phyloP scores from a whole-genome alignment of 2,329 filamentous ascomycete species.

The Fusarium decemcellulare region DNA sequence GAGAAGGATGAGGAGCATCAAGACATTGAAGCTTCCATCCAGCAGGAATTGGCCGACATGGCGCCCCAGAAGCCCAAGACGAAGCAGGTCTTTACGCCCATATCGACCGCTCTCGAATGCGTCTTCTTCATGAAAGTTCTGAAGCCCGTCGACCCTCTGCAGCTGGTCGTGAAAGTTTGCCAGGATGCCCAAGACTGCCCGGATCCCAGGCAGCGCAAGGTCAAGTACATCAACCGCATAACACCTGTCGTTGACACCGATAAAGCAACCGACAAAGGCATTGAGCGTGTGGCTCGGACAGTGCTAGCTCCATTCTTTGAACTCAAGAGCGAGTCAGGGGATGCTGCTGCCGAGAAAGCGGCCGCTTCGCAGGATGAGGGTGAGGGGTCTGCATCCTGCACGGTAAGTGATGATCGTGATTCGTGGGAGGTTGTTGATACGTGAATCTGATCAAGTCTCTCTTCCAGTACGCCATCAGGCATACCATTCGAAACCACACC shows the following conservation, averaged over 20 bases:
- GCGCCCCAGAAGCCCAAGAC: slow-evolving; percentile 56
- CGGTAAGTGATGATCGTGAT: slow-evolving; percentile 57
- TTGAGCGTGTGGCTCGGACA: slow-evolving; percentile 74
- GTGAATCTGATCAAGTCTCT: slow-evolving; percentile 30
- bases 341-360: slow-evolving; percentile 27
- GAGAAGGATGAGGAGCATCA: slow-evolving; percentile 57
- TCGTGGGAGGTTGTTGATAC: slow-evolving; percentile 14
- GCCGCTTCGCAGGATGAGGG: slow-evolving; percentile 31
- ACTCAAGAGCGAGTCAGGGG: slow-evolving; percentile 51
- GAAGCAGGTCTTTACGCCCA: slow-evolving; percentile 65
- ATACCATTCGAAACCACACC: slow-evolving; percentile 82
- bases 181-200: slow-evolving; percentile 63
- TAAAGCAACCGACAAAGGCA: slow-evolving; percentile 77
- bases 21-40: slow-evolving; percentile 82
- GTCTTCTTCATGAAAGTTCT: slow-evolving; percentile 73
- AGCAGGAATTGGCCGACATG: slow-evolving; percentile 77
- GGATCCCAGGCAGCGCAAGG: slow-evolving; percentile 60
- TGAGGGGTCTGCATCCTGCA: slow-evolving; percentile 47
- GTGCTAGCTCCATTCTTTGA: slow-evolving; percentile 77
- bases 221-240: slow-evolving; percentile 71
- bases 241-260: slow-evolving; percentile 67
- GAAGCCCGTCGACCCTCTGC: slow-evolving; percentile 68
- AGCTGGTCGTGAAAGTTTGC: slow-evolving; percentile 69
- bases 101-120: slow-evolving; percentile 72
- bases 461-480: slow-evolving; percentile 83